Percentiles rank a stretch among this genome's conserved stretches.
phyloP scores from a whole-genome alignment of 2,329 filamentous ascomycete species.

The Chaetomiaceae sp. region DNA sequence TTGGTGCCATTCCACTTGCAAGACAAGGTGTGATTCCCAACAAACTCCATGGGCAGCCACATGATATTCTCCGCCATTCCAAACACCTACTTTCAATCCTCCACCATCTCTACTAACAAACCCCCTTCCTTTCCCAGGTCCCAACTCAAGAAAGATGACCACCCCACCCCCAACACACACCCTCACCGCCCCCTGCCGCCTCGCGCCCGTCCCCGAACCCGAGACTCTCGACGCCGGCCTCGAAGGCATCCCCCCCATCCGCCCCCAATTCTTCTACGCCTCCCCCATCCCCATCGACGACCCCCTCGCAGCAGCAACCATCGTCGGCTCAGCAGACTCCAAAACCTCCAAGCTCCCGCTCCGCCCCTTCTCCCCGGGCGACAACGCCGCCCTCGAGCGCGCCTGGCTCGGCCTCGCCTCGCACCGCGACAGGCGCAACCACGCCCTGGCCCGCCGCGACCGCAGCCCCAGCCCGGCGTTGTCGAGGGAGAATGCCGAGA shows the following conservation, averaged over 20 bases:
- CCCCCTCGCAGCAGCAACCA: conserved; percentile 64
- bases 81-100: background rate
- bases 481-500: conserved; percentile 35
- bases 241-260: conserved; percentile 54
- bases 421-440: conserved; percentile 44
- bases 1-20: background rate
- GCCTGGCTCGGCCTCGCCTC: conserved; percentile 65
- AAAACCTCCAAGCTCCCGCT: conserved; percentile 56
- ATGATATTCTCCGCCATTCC: background rate
- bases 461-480: conserved; percentile 33
- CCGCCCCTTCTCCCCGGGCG: conserved; percentile 71
- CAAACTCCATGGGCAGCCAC: background rate
- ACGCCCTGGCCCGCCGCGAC: conserved; percentile 37
- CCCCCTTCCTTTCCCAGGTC: background rate
- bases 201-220: conserved; percentile 29
- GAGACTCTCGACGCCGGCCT: too few relatives aligned
- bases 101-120: background rate
- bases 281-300: conserved; percentile 83
- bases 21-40: background rate
- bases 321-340: conserved; percentile 47
- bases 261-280: conserved; percentile 79
- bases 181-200: conserved; percentile 11
- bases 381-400: conserved; percentile 75
- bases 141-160: conserved; percentile 12
- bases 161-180: conserved; percentile 6